Conservation (phyloP, 805 yeast genomes). For the Hanseniaspora clermontiae region DNA sequence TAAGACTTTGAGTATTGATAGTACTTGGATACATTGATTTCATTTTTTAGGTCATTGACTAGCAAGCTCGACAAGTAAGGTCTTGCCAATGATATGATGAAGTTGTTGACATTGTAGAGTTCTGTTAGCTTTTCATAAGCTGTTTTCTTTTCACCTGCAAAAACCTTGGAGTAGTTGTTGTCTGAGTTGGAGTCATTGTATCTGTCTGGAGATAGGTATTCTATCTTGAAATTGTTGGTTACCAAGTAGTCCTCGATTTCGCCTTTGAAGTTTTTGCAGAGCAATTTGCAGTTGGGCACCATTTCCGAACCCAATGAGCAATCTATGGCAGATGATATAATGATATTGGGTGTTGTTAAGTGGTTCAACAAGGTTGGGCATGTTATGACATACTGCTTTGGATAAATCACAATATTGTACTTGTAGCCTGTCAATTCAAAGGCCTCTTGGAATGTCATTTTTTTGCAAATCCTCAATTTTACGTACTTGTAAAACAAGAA, state of each 20-base stretch:
- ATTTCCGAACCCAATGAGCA: constrained; percentile 74
- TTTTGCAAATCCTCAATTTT: constrained; percentile 52
- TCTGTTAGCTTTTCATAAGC: constrained; percentile 86
- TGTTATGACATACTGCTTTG: constrained; percentile 44
- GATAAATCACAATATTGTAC: constrained; percentile 74
- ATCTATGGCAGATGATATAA: constrained; percentile 78
- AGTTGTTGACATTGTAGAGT: constrained; percentile 87
- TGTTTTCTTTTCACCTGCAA: constrained; percentile 36
- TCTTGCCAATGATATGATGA: constrained; percentile 78
- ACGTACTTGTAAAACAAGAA: constrained; percentile 68
- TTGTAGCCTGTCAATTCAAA: constrained; percentile 65
- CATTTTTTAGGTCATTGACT: constrained; percentile 68
- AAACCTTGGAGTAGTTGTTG: constrained; percentile 27
- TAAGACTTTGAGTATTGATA: constrained; percentile 26
- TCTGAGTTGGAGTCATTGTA: constrained; percentile 34
- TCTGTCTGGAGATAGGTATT: constrained; percentile 17
- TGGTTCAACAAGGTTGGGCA: constrained; percentile 71
- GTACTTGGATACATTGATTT: constrained; percentile 32
- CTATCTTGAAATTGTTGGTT: constrained; percentile 30
- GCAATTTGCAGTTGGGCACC: constrained; percentile 40
- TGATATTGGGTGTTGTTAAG: constrained; percentile 83
- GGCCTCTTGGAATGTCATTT: constrained; percentile 88
- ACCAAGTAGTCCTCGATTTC: constrained; percentile 40
- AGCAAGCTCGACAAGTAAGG: constrained; percentile 88
- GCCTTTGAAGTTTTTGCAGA: constrained; percentile 51